These are phyloP conservation scores for Daldinia bambusicola DNA, from an alignment of 495 filamentous ascomycete genomes.

Conservation along the genomic window DNA sequence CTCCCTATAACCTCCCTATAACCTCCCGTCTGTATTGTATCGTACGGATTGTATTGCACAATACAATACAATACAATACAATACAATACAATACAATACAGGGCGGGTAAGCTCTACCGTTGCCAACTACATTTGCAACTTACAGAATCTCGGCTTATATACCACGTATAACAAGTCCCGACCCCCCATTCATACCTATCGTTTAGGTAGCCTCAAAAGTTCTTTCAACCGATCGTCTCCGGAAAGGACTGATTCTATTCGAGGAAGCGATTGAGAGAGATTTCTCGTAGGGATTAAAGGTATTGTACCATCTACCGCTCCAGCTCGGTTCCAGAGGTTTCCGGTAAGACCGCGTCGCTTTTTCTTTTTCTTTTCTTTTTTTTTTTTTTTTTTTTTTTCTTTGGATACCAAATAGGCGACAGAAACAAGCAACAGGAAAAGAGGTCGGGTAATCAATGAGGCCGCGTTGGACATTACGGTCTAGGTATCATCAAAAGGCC, in stretches of 20 bases:
- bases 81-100: too few relatives aligned
- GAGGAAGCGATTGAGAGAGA: neutral
- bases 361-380: neutral
- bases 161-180: neutral
- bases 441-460: constrained; percentile 1
- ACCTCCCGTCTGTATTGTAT: too few relatives aligned
- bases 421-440: neutral
- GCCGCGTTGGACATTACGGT: neutral
- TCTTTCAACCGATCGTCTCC: neutral
- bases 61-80: too few relatives aligned
- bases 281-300: neutral
- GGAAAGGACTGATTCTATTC: neutral
- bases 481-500: neutral
- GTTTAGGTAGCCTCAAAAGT: neutral
- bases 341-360: neutral
- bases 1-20: too few relatives aligned
- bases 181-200: neutral
- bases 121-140: too few relatives aligned
- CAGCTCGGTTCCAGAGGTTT: neutral
- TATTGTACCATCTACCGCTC: neutral
- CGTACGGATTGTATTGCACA: too few relatives aligned
- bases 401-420: neutral
- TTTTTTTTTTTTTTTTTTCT: neutral
- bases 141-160: neutral
- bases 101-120: too few relatives aligned